A percentile compares a stretch with the other conserved stretches of the same genome.
Conservation (phyloP, 208 protist species). For the Lotmaria passim region DNA sequence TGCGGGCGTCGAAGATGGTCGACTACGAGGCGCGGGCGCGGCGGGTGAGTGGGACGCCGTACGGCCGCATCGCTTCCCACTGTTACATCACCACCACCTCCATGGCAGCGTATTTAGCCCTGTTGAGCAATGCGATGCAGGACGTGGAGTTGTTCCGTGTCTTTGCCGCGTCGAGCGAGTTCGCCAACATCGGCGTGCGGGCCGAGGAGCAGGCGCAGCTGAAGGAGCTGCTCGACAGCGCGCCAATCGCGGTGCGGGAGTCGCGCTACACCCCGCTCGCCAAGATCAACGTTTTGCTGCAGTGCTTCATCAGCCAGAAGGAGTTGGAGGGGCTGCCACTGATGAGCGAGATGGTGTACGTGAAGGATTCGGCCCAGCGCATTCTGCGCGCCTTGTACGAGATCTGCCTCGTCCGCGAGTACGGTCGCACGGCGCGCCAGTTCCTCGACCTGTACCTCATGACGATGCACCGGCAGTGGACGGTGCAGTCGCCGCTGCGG, state of each 20-base stretch:
- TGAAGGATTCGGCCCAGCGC: constrained; percentile 96
- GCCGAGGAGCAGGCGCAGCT: constrained; percentile 99
- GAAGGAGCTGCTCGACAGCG: constrained; percentile 94
- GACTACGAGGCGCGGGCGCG: constrained; percentile 96
- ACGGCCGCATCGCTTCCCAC: constrained; percentile 98
- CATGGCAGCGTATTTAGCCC: constrained; percentile 96
- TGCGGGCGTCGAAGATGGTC: constrained; percentile 91
- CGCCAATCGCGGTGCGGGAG: constrained; percentile 98
- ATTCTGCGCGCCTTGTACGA: constrained; percentile 95
- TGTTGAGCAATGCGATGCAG: constrained; percentile 95
- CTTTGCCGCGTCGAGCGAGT: constrained; percentile 98
- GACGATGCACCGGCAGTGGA: constrained; percentile 98
- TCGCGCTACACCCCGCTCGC: constrained; percentile 94
- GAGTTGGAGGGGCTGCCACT: constrained; percentile 97
- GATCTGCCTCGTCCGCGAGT: constrained; percentile 96
- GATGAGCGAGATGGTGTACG: constrained; percentile 99
- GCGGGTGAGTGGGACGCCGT: constrained; percentile 91
- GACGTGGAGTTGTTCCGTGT: constrained; percentile 98
- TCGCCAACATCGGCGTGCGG: constrained; percentile 96
- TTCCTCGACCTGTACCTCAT: constrained; percentile 91
- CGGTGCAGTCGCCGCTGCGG: constrained; percentile 93
- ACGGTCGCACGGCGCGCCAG: constrained; percentile 94
- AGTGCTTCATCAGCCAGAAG: constrained; percentile 99
- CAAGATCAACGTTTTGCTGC: constrained; percentile 99
- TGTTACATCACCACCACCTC: constrained; percentile 98